Evolutionary conservation across 1,284 basidiomycete genomes (phyloP).

Genomic region (Ganoderma meredithae): DNA sequence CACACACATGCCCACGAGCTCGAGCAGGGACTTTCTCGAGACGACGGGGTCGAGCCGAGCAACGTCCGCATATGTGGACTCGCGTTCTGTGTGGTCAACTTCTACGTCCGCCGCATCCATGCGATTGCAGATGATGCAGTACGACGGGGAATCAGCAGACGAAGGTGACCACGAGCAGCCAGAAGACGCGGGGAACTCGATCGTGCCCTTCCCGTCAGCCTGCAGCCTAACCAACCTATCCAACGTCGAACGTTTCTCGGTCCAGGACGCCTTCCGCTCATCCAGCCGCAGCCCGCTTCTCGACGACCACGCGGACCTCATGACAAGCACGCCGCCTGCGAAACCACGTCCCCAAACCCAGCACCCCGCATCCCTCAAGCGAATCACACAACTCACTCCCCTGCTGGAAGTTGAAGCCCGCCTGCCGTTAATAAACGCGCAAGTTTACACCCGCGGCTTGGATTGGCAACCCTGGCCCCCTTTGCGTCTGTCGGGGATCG

Average conservation of each 20-base stretch:
- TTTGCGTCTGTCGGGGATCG: conserved; percentile 13
- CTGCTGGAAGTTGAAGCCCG: neutral
- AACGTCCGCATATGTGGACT: conserved; percentile 20
- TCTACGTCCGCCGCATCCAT: conserved; percentile 21
- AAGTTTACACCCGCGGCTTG: neutral
- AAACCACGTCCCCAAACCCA: conserved; percentile 11
- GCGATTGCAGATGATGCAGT: neutral
- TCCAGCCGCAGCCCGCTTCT: conserved; percentile 18
- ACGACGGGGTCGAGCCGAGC: conserved; percentile 10
- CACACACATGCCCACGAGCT: conserved; percentile 12
- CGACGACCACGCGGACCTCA: conserved; percentile 4
- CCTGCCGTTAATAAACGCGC: neutral
- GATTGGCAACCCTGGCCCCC: conserved; percentile 15
- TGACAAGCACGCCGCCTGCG: conserved; percentile 26
- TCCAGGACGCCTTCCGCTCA: conserved; percentile 20
- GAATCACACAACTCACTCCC: neutral
- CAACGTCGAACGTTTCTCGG: conserved; percentile 24
- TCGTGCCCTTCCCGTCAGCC: conserved; percentile 1
- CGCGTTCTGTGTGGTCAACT: conserved; percentile 18
- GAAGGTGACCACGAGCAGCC: neutral
- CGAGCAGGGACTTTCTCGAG: conserved; percentile 6
- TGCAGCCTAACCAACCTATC: conserved; percentile 13
- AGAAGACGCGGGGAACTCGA: neutral
- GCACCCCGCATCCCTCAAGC: neutral
- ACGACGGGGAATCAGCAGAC: neutral